Evolutionary conservation across 257 asterid species (phyloP).

Genomic region (Asclepias syriaca): DNA sequence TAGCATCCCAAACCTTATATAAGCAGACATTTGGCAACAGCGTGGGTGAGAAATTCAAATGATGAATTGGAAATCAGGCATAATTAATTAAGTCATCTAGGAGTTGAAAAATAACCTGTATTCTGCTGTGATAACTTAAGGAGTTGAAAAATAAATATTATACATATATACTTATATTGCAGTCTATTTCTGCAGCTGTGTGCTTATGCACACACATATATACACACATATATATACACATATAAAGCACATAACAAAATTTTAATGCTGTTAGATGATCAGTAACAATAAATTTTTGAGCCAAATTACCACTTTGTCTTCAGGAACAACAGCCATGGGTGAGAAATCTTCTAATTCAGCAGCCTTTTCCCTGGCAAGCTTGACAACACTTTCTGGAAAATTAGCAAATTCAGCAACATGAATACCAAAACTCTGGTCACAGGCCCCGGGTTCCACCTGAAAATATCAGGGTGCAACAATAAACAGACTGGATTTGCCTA

Average conservation of each 20-base stretch:
- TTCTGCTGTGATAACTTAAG: too few relatives aligned
- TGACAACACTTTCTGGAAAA: constrained; percentile 84
- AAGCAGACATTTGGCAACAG: neutral
- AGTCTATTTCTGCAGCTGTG: neutral
- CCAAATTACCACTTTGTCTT: constrained; percentile 45
- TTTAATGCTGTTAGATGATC: neutral
- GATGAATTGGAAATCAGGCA: neutral
- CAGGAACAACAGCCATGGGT: constrained; percentile 38
- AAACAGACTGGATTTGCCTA: constrained; percentile 12
- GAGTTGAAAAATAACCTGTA: too few relatives aligned
- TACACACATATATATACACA: neutral
- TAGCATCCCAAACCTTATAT: neutral
- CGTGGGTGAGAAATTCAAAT: neutral
- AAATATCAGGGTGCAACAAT: constrained; percentile 14
- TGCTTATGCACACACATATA: too few relatives aligned
- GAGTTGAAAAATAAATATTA: too few relatives aligned
- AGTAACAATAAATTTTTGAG: neutral
- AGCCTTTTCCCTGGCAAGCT: constrained; percentile 93
- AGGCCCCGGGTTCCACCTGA: constrained; percentile 92
- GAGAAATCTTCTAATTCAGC: constrained; percentile 95
- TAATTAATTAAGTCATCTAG: too few relatives aligned
- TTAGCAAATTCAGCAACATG: constrained; percentile 99
- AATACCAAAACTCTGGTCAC: constrained; percentile 98
- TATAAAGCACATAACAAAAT: neutral
- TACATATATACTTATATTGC: neutral